These are phyloP conservation scores for Hypocreales sp. DNA, from an alignment of 2,329 filamentous ascomycete genomes.

Conservation along the genomic window DNA sequence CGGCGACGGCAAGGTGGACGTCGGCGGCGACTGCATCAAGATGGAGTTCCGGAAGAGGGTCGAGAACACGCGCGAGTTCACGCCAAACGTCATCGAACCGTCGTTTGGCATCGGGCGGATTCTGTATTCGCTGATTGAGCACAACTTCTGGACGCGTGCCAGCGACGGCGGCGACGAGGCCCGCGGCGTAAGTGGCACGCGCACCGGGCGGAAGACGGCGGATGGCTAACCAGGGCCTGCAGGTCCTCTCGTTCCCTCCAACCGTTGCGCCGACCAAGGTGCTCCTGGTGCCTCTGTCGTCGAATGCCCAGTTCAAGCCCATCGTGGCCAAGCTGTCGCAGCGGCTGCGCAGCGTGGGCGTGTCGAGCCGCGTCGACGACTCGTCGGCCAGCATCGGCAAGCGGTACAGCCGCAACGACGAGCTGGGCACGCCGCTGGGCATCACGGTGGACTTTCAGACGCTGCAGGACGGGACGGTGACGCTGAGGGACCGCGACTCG, in stretches of 20 bases:
- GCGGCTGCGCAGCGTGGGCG: conserved; percentile 57
- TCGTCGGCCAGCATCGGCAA: conserved; percentile 88
- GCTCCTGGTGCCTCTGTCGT: conserved; percentile 76
- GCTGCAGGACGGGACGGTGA: conserved; percentile 72
- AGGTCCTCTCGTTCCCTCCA: conserved; percentile 38
- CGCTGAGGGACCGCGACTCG: conserved; percentile 77
- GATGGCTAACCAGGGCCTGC: conserved; percentile 6
- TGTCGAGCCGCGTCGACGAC: conserved; percentile 80
- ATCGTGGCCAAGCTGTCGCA: conserved; percentile 56
- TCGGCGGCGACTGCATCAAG: conserved; percentile 63
- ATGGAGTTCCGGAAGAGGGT: conserved; percentile 73
- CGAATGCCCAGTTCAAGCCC: conserved; percentile 68
- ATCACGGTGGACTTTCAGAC: conserved; percentile 96
- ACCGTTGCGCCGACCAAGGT: conserved; percentile 89
- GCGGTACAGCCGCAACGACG: conserved; percentile 87
- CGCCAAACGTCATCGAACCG: conserved; percentile 90
- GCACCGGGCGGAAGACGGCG: neutral
- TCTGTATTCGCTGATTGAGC: conserved; percentile 83
- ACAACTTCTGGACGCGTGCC: conserved; percentile 80
- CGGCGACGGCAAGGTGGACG: conserved; percentile 57
- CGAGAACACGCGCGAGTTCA: conserved; percentile 80
- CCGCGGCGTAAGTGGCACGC: conserved; percentile 53
- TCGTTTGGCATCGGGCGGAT: conserved; percentile 96
- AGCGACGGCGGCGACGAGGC: conserved; percentile 51
- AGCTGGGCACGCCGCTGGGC: conserved; percentile 85